Conservation (phyloP, 2,329 filamentous ascomycete species). For the Colletotrichum zoysiae region DNA sequence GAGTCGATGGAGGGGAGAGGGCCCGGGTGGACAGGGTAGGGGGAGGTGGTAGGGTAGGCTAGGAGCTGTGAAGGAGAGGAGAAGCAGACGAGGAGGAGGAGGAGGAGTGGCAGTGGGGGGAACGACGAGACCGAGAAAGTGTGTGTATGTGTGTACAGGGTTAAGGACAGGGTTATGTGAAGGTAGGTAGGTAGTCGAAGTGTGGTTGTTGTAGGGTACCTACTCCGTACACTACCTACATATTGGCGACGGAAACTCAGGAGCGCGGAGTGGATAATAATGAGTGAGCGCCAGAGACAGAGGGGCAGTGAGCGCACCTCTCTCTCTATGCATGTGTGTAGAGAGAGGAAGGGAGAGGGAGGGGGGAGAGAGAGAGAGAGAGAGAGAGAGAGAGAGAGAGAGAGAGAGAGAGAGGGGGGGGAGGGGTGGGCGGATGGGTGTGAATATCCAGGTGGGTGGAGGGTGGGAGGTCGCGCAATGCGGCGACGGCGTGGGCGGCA, state of each 20-base stretch:
- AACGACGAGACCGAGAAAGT: not conserved
- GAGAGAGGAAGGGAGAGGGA: too few species aligned
- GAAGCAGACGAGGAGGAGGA: constrained; percentile 18
- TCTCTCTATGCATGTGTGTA: not conserved
- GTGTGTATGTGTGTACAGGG: constrained; percentile 7
- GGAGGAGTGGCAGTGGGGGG: not conserved
- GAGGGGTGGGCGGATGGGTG: not conserved
- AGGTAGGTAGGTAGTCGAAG: constrained; percentile 28
- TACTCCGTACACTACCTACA: too few species aligned
- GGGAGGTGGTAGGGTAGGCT: constrained; percentile 5
- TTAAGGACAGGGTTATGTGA: constrained; percentile 19
- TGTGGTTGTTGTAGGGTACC: constrained; percentile 18
- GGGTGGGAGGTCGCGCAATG: constrained; percentile 39
- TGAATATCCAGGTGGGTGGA: constrained; percentile 14
- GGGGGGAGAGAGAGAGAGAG: not conserved
- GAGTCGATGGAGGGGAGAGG: constrained; percentile 35
- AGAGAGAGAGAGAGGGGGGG: not conserved
- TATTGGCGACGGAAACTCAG: constrained; percentile 27
- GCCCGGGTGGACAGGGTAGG: constrained; percentile 28
- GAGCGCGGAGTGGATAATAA: constrained; percentile 21
- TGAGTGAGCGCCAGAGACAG: constrained; percentile 6
- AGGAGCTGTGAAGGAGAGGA: constrained; percentile 27
- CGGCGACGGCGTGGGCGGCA: constrained; percentile 39
- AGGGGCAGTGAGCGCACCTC: not conserved
- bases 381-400: not conserved